Conservation (phyloP, 1,284 basidiomycete genomes). For the Gastroboletus turbinatus region DNA sequence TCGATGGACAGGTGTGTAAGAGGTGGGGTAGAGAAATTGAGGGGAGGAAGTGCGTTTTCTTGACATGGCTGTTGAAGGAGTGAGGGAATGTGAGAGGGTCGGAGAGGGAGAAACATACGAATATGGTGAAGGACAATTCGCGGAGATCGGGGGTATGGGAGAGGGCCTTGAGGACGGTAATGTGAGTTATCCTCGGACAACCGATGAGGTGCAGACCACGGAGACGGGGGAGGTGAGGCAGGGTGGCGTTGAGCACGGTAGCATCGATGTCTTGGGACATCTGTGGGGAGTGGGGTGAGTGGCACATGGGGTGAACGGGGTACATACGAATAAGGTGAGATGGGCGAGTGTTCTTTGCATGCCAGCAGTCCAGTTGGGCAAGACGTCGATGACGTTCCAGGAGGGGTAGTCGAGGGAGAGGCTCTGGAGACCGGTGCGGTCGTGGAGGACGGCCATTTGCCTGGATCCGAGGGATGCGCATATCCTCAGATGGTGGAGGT, state of each 20-base stretch:
- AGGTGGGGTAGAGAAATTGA: slow-evolving; percentile 37
- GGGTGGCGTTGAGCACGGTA: slow-evolving; percentile 44
- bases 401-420: slow-evolving; percentile 58
- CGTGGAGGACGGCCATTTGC: slow-evolving; percentile 45
- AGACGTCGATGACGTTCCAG: slow-evolving; percentile 55
- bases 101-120: slow-evolving; percentile 38
- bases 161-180: slow-evolving; percentile 45
- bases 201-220: slow-evolving; percentile 56
- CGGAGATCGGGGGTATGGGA: slow-evolving; percentile 51
- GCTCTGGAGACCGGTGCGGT: slow-evolving; percentile 41
- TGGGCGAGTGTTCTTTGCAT: slow-evolving; percentile 45
- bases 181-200: slow-evolving; percentile 56
- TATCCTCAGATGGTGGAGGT: slow-evolving; percentile 49
- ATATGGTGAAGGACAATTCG: slow-evolving; percentile 57
- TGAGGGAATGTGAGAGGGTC: slow-evolving; percentile 25
- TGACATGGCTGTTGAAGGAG: slow-evolving; percentile 25
- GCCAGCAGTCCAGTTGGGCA: slow-evolving; percentile 53
- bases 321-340: slow-evolving; percentile 58
- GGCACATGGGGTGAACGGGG: no score
- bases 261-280: slow-evolving; percentile 55
- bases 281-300: slow-evolving; percentile 35
- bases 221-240: slow-evolving; percentile 52
- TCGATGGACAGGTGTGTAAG: slow-evolving; percentile 59
- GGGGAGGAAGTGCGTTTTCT: slow-evolving; percentile 30
- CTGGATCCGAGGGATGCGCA: slow-evolving; percentile 47